Conservation (phyloP, 768 basidiomycete species). For the Russula abietina region DNA sequence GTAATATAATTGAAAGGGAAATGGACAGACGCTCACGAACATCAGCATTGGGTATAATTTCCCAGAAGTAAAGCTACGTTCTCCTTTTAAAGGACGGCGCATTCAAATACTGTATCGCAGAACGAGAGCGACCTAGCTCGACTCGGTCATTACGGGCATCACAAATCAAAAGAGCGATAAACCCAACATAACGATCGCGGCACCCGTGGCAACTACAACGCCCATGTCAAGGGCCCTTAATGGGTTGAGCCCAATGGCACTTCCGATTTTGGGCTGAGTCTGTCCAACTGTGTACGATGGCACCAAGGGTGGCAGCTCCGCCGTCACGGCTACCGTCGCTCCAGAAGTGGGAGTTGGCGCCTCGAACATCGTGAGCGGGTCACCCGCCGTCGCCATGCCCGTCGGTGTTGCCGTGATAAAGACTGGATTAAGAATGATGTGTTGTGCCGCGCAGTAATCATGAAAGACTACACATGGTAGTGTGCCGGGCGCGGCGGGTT, state of each 20-base stretch:
- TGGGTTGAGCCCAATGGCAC: not conserved
- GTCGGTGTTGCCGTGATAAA: not conserved
- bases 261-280: not conserved
- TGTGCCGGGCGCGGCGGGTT: not conserved
- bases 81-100: not conserved
- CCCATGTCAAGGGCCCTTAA: not conserved
- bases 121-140: not conserved
- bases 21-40: not conserved
- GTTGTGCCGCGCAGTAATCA: not conserved
- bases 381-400: not conserved
- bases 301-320: not conserved
- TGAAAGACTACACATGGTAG: not conserved
- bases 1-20: no score
- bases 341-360: not conserved
- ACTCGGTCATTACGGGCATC: not conserved
- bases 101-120: not conserved
- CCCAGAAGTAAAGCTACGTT: not conserved
- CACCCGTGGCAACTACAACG: not conserved
- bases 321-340: not conserved
- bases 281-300: not conserved
- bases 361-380: conserved; percentile 3
- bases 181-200: not conserved
- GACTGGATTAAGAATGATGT: not conserved
- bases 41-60: not conserved
- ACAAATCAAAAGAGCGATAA: not conserved